Conservation (phyloP, 2,329 filamentous ascomycete genomes). For the Akanthomyces uredinophilus region DNA sequence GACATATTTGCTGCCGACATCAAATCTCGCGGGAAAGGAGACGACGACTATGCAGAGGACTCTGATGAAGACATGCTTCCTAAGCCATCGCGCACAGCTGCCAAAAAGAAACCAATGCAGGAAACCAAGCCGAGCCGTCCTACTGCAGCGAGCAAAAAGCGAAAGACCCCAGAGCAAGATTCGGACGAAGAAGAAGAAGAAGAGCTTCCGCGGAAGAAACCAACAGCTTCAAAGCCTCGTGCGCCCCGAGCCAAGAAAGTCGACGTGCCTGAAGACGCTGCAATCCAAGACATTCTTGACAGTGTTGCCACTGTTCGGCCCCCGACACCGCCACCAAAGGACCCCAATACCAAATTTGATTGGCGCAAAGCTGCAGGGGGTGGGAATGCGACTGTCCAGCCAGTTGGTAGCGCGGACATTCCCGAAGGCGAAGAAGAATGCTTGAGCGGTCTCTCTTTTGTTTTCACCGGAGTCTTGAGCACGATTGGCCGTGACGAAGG, state of each 20-base stretch:
- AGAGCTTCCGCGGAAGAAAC: constrained; percentile 55
- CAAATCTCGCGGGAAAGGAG: constrained; percentile 61
- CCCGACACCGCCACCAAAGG: constrained; percentile 74
- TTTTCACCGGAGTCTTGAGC: constrained; percentile 86
- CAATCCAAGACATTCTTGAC: constrained; percentile 76
- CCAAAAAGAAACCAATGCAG: constrained; percentile 32
- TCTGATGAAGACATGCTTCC: constrained; percentile 66
- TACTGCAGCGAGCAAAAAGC: constrained; percentile 42
- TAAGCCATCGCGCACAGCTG: constrained; percentile 53
- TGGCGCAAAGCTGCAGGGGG: constrained; percentile 61
- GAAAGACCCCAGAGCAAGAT: constrained; percentile 52
- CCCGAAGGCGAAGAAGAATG: constrained; percentile 85
- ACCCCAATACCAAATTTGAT: constrained; percentile 71
- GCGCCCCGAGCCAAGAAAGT: constrained; percentile 60
- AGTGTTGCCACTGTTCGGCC: constrained; percentile 78
- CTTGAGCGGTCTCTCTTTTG: constrained; percentile 81
- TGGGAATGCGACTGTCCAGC: constrained; percentile 54
- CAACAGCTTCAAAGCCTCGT: constrained; percentile 53
- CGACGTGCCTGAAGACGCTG: constrained; percentile 60
- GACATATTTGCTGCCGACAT: constrained; percentile 78
- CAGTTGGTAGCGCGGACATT: constrained; percentile 63
- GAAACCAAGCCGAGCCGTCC: constrained; percentile 25
- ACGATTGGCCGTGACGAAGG: constrained; percentile 80
- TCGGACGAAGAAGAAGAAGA: constrained; percentile 55
- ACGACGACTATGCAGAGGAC: constrained; percentile 71